phyloP scores from a whole-genome alignment of 164 flowering plant species.

The Dillenia turbinata region DNA sequence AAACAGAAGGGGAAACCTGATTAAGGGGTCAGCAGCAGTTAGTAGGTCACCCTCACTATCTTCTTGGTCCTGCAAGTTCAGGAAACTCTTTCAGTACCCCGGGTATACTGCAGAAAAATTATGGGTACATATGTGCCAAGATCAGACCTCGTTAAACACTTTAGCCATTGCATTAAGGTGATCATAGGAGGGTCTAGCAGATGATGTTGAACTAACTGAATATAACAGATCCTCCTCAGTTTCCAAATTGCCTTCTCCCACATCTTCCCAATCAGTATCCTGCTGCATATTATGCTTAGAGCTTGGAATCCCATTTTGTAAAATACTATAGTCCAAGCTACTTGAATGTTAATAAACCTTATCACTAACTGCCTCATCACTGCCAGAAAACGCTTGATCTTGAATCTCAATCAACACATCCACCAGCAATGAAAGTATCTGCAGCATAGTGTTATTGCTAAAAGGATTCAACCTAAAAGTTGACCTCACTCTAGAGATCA shows the following conservation, averaged over 20 bases:
- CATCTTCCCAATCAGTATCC: slow-evolving; percentile 95
- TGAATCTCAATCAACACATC: slow-evolving; percentile 81
- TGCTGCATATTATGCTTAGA: slow-evolving; percentile 20
- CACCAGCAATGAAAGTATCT: slow-evolving; percentile 81
- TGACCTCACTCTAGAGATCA: not conserved
- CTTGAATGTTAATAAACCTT: not conserved
- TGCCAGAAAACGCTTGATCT: slow-evolving; percentile 63
- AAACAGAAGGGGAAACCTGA: slow-evolving; percentile 41
- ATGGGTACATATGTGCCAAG: no score
- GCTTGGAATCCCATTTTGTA: not conserved
- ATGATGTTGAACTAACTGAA: slow-evolving; percentile 31
- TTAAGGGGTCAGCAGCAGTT: slow-evolving; percentile 59
- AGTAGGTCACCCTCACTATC: slow-evolving; percentile 65
- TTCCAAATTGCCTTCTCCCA: slow-evolving; percentile 32
- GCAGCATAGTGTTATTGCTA: slow-evolving; percentile 1
- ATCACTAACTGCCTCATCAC: slow-evolving; percentile 49
- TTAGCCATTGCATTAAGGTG: slow-evolving; percentile 80
- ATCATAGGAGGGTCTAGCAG: slow-evolving; percentile 42
- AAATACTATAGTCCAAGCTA: not conserved
- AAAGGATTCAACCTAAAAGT: not conserved
- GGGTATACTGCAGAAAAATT: not conserved
- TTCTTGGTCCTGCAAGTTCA: slow-evolving; percentile 45
- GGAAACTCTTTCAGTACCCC: slow-evolving; percentile 3
- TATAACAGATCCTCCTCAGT: slow-evolving; percentile 28
- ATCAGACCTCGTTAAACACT: slow-evolving; percentile 52